Evolutionary conservation across 352 stramenopile species (phyloP), one percentile per base, ranked within the genome.

Genomic region (Phytophthora pluvialis): DNA sequence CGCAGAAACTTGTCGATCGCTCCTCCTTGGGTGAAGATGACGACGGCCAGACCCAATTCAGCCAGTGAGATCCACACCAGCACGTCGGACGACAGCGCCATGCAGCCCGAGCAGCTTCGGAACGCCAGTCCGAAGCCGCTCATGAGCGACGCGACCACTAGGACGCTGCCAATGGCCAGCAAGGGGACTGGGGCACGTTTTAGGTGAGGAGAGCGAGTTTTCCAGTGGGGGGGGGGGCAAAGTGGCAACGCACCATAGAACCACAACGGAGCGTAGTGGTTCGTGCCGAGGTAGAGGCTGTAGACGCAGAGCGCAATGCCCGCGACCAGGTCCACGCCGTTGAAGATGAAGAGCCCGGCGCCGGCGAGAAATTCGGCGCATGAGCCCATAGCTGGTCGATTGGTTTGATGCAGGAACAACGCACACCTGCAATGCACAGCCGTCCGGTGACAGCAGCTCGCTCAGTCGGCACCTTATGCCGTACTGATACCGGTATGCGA

Each of bases 311-410:
- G 80, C 18, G 70, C 54, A n/a, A 83, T 59, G 18, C 85, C 85
- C 29, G 81, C 87, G 36, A 89, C 18, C 29, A 94, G 52, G 67
- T 94, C 85, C 42, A 94, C 77, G 46, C 72, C 80, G 67, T 94
- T 92, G 70, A 90, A 94, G 59, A 91, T 39, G 55, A 91, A 90
- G 50, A 94, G 81, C 59, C 81, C 79, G 35, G 60, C 60, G 51
- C 79, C 70, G 18, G 76, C 74, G 55, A 81, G 86, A 54, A 73
- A 70, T 63, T 93, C 82, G 15, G 64, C 63, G 45, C 70, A 73
- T 49, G 59, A 75, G 54, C 56, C 53, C 70, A 79, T 65, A 15
- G 21, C 21, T 21, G 21, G 21, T 21, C 21, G 21, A 21, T 2
- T 21, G 21, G 21, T 21, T 21, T 21, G 21, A 21, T 21, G 18